Evolutionary conservation across 1,284 basidiomycete species (phyloP), one percentile per base, ranked within the genome.

Genomic region (Boletus hoseneyae): DNA sequence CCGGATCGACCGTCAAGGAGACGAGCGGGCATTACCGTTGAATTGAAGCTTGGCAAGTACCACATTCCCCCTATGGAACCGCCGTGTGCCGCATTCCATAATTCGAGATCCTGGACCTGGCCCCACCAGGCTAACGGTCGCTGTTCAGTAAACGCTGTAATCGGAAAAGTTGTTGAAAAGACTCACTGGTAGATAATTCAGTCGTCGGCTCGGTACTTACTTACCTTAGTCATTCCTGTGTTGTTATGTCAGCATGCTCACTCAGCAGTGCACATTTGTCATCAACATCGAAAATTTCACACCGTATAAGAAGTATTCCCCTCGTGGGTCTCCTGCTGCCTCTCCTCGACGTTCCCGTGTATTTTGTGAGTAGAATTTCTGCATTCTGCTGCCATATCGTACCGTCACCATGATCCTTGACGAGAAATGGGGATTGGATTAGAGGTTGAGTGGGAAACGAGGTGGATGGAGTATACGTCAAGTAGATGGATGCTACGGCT

Each of bases 221-320:
- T 25, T 25, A 6, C 23, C 10, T 47, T 49, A 33, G 48, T 49
- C 47, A 49, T n/a, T 36, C 33, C 40, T 37, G 36, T 37, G 18
- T n/a, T 4, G 30, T 11, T 38, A 39, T 42, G 44, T 50, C 52
- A 53, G 52, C 47, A 21, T 18, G 21, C 37, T 60, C 51, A 63
- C 58, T 63, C 61, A 63, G 61, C 60, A 27, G 1, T 15, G 29
- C 9, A 8, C 19, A 42, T 60, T 63, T 53, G 58, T 60, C 56
- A 60, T 44, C 45, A 30, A 9, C 4, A 6, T 19, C 18, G 27
- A 50, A 48, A 50, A n/a, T 25, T 61, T 63, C 57, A 42, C 59
- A 61, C 59, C 44, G 19, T 57, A 64, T 57, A 63, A 63, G 48
- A 25, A 16, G 13, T 10, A 29, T 30, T 19, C 25, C 23, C 30